Evolutionary conservation across 106 monocot genomes (phyloP), one percentile per base, ranked within the genome.

Genomic region (Xerophyta viscosa): DNA sequence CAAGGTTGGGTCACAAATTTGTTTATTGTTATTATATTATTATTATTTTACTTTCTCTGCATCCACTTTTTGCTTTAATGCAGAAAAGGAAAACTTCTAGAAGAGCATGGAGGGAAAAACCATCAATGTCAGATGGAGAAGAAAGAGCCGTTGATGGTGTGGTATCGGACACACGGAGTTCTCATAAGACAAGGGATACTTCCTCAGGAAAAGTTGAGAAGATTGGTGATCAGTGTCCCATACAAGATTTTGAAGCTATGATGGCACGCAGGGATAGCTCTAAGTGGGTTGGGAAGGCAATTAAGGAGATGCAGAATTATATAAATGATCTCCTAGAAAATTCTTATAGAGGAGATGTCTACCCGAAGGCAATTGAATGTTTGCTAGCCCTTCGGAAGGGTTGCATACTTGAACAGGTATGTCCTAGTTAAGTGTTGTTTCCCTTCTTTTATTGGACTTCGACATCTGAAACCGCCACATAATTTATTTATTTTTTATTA

Each of bases 201-300:
- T 41, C 62, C 26, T 9, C 22, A 27, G 8, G 31, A 14, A 58
- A 66, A 31, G 70, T 70, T 43, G 76, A 72, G 18, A 79, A 73
- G 61, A 86, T 96, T 54, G 78, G 85, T 18, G 62, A 82, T 74
- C 13, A 46, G 33, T 58, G 72, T 46, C 85, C 94, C 27, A 56
- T 89, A 26, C 46, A 82, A 63, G 96, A 96, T 68, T 96, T 96
- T 57, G 76, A 89, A 45, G 66, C 76, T 37, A 89, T 96, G 89
- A 65, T 96, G 58, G 64, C 78, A 51, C 64, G 82, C 24, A 84
- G 77, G 67, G 81, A 88, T 24, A 69, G 77, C 48, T 57, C 96
- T 22, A 58, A 79, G 25, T 89, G 89, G 96, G 70, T 89, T 37
- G 46, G 11, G 26, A 70, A 66, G 62, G 96, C 79, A 62, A 82